Percentiles rank a stretch among this genome's conserved stretches.
Evolutionary conservation across 2,329 filamentous ascomycete genomes (phyloP).

Genomic region (Hypoxylon sp.): DNA sequence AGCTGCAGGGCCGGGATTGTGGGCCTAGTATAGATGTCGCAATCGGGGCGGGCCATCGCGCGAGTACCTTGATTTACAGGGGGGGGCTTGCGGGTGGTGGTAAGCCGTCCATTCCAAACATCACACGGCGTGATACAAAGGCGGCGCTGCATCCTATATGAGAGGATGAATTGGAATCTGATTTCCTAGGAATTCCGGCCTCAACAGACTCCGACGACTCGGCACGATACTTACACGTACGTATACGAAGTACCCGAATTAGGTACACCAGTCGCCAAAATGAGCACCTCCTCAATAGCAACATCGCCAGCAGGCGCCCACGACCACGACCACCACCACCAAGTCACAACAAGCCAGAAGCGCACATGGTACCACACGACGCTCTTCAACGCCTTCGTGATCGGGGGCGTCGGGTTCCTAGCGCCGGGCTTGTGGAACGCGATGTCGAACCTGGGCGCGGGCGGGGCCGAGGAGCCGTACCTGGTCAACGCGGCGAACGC

Average conservation of each 20-base stretch:
- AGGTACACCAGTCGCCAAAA: constrained; percentile 5
- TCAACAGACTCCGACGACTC: neutral
- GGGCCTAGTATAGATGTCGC: constrained; percentile 23
- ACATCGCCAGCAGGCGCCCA: neutral
- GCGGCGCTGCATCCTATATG: neutral
- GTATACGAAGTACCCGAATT: too few relatives aligned
- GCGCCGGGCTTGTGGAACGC: constrained; percentile 64
- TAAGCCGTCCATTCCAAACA: neutral
- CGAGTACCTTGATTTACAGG: neutral
- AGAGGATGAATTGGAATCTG: neutral
- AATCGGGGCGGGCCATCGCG: constrained; percentile 28
- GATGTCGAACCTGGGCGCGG: constrained; percentile 62
- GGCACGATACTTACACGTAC: too few relatives aligned
- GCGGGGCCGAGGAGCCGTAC: constrained; percentile 60
- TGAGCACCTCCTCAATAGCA: constrained; percentile 4
- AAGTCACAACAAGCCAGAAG: constrained; percentile 7
- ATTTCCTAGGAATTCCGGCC: neutral
- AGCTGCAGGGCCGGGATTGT: constrained; percentile 18
- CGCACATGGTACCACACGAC: constrained; percentile 58
- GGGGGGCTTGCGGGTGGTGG: neutral
- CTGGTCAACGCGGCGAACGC: constrained; percentile 53
- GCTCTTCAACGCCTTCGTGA: constrained; percentile 62
- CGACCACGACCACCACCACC: neutral
- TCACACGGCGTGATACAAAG: neutral
- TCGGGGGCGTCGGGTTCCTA: constrained; percentile 61